A percentile compares a stretch with the other conserved stretches of the same genome.
These are phyloP conservation scores for Sphagnum magellanicum DNA, from an alignment of 228 moss, liverwort and hornwort species.

Conservation along the genomic window DNA sequence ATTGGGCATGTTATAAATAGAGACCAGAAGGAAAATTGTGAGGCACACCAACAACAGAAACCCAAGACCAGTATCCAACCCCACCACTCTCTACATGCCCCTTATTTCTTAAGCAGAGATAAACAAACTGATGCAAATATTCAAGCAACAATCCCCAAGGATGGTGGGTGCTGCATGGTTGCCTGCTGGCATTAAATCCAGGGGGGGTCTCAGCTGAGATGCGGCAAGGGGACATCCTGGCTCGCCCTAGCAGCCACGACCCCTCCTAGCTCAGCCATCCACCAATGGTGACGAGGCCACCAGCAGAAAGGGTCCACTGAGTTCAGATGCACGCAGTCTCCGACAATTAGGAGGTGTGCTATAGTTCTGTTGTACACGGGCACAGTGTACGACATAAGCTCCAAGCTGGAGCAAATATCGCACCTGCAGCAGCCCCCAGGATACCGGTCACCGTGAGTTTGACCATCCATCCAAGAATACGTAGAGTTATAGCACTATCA, in stretches of 20 bases:
- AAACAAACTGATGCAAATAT: slow-evolving; percentile 5
- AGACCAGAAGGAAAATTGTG: too few relatives aligned
- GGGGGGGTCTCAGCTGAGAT: slow-evolving; percentile 78
- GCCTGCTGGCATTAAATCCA: slow-evolving; percentile 96
- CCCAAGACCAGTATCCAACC: too few relatives aligned
- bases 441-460: slow-evolving; percentile 99
- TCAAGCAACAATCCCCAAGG: slow-evolving; percentile 85
- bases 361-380: slow-evolving; percentile 89
- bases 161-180: slow-evolving; percentile 95
- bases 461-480: slow-evolving; percentile 62
- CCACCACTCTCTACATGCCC: background rate
- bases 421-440: slow-evolving; percentile 99
- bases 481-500: slow-evolving; percentile 14
- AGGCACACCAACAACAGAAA: too few relatives aligned
- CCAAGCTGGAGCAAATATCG: slow-evolving; percentile 99
- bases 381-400: slow-evolving; percentile 99
- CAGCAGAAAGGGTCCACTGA: slow-evolving; percentile 65
- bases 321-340: slow-evolving; percentile 79
- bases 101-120: background rate
- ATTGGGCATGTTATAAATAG: too few relatives aligned
- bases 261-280: slow-evolving; percentile 95
- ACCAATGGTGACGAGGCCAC: slow-evolving; percentile 91
- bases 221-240: slow-evolving; percentile 84
- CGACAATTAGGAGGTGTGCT: slow-evolving; percentile 95
- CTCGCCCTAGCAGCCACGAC: slow-evolving; percentile 64